Percentiles rank a stretch among this genome's conserved stretches.
Conservation (phyloP, 108 stramenopile genomes). For the Cyclotella baltica region DNA sequence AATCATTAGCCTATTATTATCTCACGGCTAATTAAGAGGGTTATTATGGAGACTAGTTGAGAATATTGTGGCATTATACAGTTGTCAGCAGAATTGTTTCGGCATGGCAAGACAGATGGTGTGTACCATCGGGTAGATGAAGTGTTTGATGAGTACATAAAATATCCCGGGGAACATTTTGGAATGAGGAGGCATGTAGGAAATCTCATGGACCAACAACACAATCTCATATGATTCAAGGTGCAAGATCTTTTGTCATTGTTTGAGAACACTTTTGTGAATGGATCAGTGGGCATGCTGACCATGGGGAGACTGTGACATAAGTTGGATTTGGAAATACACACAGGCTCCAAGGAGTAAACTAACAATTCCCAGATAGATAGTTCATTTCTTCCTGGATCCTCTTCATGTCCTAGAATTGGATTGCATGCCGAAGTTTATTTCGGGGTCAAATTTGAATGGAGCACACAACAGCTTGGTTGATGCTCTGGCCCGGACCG, state of each 20-base stretch:
- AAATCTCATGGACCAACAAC: background rate
- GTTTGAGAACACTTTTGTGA: background rate
- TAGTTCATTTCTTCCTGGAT: conserved; percentile 10
- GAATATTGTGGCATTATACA: conserved; percentile 14
- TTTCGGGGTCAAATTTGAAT: background rate
- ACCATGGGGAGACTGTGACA: background rate
- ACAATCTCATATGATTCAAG: background rate
- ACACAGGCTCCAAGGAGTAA: background rate
- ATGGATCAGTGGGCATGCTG: background rate
- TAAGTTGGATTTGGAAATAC: conserved; percentile 15
- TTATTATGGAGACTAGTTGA: conserved; percentile 4
- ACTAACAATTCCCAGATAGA: background rate
- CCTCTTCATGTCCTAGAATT: conserved; percentile 7
- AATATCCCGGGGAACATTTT: no score
- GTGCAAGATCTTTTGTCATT: background rate
- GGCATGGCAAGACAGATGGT: background rate
- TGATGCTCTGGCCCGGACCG: background rate
- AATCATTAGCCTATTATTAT: no score
- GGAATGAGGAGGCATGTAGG: no score
- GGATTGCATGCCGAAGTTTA: background rate
- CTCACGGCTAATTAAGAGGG: background rate
- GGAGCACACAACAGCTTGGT: background rate
- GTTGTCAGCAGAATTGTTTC: conserved; percentile 5
- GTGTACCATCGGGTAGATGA: no score
- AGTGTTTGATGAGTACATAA: no score